A percentile compares a stretch with the other conserved stretches of the same genome.
phyloP scores from a whole-genome alignment of 129 eudicot genomes.

The Pulicaria dysenterica region DNA sequence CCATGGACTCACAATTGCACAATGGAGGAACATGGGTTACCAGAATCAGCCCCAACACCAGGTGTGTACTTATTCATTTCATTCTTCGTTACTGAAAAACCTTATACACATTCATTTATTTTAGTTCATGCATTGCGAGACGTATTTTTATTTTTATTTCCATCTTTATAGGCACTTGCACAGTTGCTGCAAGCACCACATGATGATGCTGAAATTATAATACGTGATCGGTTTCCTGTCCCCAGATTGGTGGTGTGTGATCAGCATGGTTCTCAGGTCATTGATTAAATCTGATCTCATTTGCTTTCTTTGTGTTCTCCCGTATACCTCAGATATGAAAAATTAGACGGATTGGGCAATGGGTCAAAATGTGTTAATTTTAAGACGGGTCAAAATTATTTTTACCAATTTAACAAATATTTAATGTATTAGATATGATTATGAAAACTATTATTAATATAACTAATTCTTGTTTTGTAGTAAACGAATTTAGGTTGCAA shows the following conservation, averaged over 20 bases:
- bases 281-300: constrained; percentile 7
- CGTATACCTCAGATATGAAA: no score
- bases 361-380: background rate
- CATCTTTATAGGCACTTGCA: constrained; percentile 64
- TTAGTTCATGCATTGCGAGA: background rate
- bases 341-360: no score
- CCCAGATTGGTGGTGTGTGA: constrained; percentile 98
- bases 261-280: constrained; percentile 99
- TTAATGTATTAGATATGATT: background rate
- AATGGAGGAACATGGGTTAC: constrained; percentile 97
- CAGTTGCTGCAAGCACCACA: constrained; percentile 85
- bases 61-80: constrained; percentile 39
- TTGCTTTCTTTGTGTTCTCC: background rate
- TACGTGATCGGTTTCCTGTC: constrained; percentile 89
- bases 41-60: constrained; percentile 92
- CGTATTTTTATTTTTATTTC: background rate
- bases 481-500: background rate
- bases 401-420: background rate
- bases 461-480: background rate
- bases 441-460: background rate
- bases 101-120: background rate
- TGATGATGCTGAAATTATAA: constrained; percentile 79
- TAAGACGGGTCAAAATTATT: background rate
- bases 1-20: constrained; percentile 97
- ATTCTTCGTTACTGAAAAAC: background rate